Evolutionary conservation across 441 rosid genomes (phyloP).

Genomic region (Erysimum pusillum): DNA sequence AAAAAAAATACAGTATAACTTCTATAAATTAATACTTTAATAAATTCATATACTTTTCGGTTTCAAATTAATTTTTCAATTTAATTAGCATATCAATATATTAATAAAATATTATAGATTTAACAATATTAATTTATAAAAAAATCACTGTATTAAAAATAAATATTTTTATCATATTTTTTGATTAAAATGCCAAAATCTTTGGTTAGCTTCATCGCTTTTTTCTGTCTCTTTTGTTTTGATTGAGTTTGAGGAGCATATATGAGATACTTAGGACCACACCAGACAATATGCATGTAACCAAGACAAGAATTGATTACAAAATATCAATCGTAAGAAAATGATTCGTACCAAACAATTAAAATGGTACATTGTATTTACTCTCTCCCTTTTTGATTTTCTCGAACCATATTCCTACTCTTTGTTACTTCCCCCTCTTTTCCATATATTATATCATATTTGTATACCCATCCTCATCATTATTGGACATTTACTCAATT

Average conservation of each 20-base stretch:
- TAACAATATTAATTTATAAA: too few relatives aligned
- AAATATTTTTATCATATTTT: not conserved
- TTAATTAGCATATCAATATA: too few relatives aligned
- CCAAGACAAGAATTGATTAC: constrained; percentile 15
- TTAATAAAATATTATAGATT: too few relatives aligned
- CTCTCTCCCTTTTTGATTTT: constrained; percentile 20
- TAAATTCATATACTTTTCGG: too few relatives aligned
- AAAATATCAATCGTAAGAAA: constrained; percentile 28
- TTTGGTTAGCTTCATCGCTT: not conserved
- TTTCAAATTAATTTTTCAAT: too few relatives aligned
- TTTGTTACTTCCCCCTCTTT: constrained; percentile 34
- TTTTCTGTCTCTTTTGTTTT: too few relatives aligned
- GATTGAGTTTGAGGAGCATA: not conserved
- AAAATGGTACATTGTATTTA: constrained; percentile 40
- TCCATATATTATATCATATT: constrained; percentile 7
- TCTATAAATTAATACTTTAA: too few relatives aligned
- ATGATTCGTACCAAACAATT: constrained; percentile 40
- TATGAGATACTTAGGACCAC: constrained; percentile 36
- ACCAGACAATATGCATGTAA: not conserved
- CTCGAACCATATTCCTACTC: constrained; percentile 34
- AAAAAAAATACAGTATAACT: not conserved
- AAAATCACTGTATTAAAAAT: not conserved
- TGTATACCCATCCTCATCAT: too few relatives aligned
- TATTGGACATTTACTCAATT: not conserved
- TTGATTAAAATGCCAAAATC: not conserved